Evolutionary conservation across 768 basidiomycete species (phyloP), one percentile per base, ranked within the genome.

Genomic region (Collybia nuda): DNA sequence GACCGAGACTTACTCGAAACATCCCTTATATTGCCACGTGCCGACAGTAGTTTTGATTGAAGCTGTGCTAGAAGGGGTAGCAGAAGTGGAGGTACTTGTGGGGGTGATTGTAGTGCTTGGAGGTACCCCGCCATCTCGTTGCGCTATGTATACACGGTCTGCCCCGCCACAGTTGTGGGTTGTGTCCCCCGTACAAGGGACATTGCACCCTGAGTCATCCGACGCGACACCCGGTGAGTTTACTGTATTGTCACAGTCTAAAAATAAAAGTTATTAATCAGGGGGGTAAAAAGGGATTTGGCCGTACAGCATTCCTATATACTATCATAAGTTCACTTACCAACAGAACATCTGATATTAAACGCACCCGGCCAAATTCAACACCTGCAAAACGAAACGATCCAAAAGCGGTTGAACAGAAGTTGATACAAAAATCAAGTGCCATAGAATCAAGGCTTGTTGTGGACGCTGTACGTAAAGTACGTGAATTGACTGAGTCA

Each of bases 21-120:
- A 82, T 19, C 80, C 80, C 1, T 77, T 61, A 4, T 73, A 78
- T 11, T 64, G 42, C 81, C 80, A 82, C 2, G 62, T 63, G 2
- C 77, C 78, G 21, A 77, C 72, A 3, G 68, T 32, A 2, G 14
- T 11, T 18, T 44, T 70, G 12, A 58, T 49, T 0, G 80, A 32
- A 6, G 32, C 6, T 6, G 32, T 32, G 32, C 32, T 32, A 32
- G 32, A 32, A 9, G 32, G 32, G 14, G 14, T 14, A 5, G 76
- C 7, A 65, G 54, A 1, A 67, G 28, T 5, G 79, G 73, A 32
- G 73, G 70, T 6, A 32, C 32, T 65, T 48, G 2, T 61, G 50
- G 23, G 77, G 74, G 47, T 70, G 74, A 68, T 67, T 75, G 58
- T 72, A 81, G 22, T 32, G 32, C 32, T 32, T 32, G 32, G 14